Evolutionary conservation across 495 filamentous ascomycete species (phyloP).

Genomic region (Pyrenula aspistea): DNA sequence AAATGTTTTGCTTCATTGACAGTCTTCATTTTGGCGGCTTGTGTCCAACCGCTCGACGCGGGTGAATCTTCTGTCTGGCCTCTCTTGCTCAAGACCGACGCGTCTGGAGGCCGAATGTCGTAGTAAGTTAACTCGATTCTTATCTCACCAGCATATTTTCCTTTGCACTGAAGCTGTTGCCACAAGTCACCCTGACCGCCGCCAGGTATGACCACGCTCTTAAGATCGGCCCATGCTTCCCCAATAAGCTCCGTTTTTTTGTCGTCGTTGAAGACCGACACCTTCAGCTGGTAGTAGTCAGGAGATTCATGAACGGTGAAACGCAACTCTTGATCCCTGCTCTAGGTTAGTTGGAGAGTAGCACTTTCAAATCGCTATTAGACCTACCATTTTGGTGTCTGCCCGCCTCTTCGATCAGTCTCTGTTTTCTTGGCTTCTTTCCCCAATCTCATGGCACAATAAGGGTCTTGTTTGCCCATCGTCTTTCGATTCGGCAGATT

Average conservation of each 20-base stretch:
- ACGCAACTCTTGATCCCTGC: constrained; percentile 92
- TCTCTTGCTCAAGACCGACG: constrained; percentile 43
- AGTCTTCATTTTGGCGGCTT: constrained; percentile 5
- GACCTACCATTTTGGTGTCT: constrained; percentile 87
- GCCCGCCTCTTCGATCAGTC: constrained; percentile 86
- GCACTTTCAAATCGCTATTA: not conserved
- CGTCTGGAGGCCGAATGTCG: constrained; percentile 72
- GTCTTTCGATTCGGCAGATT: constrained; percentile 93
- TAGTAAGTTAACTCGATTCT: constrained; percentile 95
- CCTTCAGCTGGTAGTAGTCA: constrained; percentile 87
- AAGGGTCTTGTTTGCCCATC: constrained; percentile 97
- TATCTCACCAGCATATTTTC: constrained; percentile 91
- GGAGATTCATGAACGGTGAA: constrained; percentile 93
- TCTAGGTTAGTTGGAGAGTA: not conserved
- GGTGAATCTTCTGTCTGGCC: constrained; percentile 21
- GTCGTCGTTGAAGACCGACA: constrained; percentile 95
- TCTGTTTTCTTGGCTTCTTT: constrained; percentile 98
- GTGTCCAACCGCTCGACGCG: constrained; percentile 20
- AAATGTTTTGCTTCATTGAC: constrained; percentile 3
- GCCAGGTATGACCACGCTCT: constrained; percentile 67
- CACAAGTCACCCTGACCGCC: constrained; percentile 88
- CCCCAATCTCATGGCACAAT: constrained; percentile 83
- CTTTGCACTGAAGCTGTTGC: constrained; percentile 75
- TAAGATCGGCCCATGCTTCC: constrained; percentile 77
- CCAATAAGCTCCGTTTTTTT: constrained; percentile 94